Conservation (phyloP, 208 protist genomes). For the Trypanosoma rangeli region DNA sequence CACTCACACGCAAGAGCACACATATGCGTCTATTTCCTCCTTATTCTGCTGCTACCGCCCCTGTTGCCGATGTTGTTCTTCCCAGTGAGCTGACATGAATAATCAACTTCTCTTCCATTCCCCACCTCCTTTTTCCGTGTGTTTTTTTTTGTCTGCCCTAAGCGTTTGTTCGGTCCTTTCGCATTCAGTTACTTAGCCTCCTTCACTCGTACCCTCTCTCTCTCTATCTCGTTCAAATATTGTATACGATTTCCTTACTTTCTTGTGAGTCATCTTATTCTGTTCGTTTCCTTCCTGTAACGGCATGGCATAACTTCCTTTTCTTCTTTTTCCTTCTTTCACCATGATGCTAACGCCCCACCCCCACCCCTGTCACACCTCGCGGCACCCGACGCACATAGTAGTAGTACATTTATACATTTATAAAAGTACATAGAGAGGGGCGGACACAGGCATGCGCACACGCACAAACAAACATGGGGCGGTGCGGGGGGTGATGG, state of each 20-base stretch:
- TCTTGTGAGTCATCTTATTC: not conserved
- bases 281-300: not conserved
- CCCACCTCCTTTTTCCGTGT: not conserved
- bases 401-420: conserved; percentile 13
- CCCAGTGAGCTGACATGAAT: not conserved
- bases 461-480: not conserved
- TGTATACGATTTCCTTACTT: not conserved
- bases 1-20: not conserved
- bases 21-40: not conserved
- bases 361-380: not conserved
- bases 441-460: not conserved
- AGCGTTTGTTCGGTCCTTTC: not conserved
- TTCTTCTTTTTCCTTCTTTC: not conserved
- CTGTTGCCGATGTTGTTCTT: conserved; percentile 3
- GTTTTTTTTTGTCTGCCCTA: not conserved
- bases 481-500: too few relatives aligned
- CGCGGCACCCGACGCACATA: not conserved
- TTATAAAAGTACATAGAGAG: conserved; percentile 14
- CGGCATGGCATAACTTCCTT: not conserved
- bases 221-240: too few relatives aligned
- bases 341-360: not conserved
- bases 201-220: not conserved
- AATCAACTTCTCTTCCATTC: not conserved
- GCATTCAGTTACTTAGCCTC: not conserved
- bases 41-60: not conserved